Conservation (phyloP, 495 filamentous ascomycete species). For the Neurospora sp. region DNA sequence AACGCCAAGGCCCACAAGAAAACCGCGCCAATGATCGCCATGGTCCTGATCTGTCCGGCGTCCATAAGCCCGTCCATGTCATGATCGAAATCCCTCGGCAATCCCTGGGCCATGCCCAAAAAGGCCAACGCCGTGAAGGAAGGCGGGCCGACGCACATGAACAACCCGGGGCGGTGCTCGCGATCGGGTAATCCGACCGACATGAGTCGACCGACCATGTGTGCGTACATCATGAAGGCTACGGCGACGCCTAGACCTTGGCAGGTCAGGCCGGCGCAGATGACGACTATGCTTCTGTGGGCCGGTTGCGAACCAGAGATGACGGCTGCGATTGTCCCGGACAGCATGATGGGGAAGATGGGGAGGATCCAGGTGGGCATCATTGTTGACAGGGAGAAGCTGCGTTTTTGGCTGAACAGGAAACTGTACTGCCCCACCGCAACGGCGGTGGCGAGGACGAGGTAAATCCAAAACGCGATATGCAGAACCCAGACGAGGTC, state of each 20-base stretch:
- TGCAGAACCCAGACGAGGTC: constrained; percentile 27
- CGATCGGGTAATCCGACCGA: constrained; percentile 42
- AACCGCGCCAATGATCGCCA: constrained; percentile 45
- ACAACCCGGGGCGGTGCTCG: constrained; percentile 50
- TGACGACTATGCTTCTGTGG: constrained; percentile 30
- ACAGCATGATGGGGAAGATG: constrained; percentile 46
- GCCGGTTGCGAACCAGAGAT: constrained; percentile 32
- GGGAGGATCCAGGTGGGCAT: constrained; percentile 51
- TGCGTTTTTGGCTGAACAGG: constrained; percentile 33
- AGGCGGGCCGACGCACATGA: constrained; percentile 61
- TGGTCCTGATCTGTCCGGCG: constrained; percentile 27
- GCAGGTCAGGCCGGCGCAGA: constrained; percentile 40
- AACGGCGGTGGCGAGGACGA: constrained; percentile 30
- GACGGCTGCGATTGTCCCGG: constrained; percentile 40
- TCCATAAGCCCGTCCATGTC: constrained; percentile 23
- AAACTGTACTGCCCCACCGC: constrained; percentile 42
- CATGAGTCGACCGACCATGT: constrained; percentile 54
- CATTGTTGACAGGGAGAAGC: constrained; percentile 30
- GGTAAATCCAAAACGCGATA: constrained; percentile 45
- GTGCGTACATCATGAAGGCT: constrained; percentile 45
- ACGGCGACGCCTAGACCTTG: constrained; percentile 44
- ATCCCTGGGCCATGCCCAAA: constrained; percentile 13
- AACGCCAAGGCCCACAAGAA: constrained; percentile 68
- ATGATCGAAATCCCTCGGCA: constrained; percentile 26
- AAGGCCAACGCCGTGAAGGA: constrained; percentile 45